These are phyloP conservation scores for Lepidopterella palustris DNA, from an alignment of 495 filamentous ascomycete species.

Conservation along the genomic window DNA sequence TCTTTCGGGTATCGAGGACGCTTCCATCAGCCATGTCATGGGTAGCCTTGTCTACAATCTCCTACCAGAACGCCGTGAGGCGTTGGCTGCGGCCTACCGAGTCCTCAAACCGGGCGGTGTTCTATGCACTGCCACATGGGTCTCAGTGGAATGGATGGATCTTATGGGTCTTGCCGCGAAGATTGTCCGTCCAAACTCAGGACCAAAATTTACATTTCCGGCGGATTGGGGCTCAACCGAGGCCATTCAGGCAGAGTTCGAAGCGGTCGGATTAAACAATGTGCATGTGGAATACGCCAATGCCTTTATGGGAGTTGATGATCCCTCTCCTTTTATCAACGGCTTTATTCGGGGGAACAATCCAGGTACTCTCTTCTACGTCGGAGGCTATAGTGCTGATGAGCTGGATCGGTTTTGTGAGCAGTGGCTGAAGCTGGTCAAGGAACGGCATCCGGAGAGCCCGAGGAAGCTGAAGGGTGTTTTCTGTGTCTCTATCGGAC, in stretches of 20 bases:
- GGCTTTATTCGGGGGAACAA: background rate
- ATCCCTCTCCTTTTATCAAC: background rate
- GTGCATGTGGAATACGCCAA: background rate
- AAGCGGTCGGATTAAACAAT: background rate
- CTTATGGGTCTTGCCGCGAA: background rate
- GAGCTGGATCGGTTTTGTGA: background rate
- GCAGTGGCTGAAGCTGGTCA: background rate
- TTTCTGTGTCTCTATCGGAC: background rate
- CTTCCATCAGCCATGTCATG: background rate
- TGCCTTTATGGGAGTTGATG: background rate
- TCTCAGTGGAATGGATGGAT: background rate
- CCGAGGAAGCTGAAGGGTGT: slow-evolving; percentile 1
- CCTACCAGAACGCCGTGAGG: background rate
- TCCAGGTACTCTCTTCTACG: background rate
- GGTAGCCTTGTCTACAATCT: background rate
- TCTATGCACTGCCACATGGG: background rate
- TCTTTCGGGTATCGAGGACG: background rate
- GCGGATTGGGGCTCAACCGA: background rate
- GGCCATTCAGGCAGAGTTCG: background rate
- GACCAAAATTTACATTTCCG: background rate
- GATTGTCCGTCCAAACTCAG: background rate
- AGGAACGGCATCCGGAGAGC: background rate
- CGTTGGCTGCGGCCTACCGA: background rate
- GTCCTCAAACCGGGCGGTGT: background rate
- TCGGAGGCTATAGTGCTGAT: background rate